Conservation (phyloP, 2,329 filamentous ascomycete genomes). For the Rutstroemia sp. region DNA sequence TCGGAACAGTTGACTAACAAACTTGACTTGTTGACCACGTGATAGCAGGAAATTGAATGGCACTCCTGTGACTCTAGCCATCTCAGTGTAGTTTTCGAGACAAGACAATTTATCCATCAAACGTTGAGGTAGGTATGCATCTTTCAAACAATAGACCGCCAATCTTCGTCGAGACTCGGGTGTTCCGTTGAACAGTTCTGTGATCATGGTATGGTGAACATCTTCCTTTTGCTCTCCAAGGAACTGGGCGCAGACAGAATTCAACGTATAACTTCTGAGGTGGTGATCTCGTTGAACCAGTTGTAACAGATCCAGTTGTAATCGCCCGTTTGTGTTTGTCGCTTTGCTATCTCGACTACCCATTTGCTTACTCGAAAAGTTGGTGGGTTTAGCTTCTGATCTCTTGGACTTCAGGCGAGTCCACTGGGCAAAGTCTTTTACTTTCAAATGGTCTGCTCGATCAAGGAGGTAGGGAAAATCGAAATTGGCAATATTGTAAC, state of each 20-base stretch:
- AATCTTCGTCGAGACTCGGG: constrained; percentile 84
- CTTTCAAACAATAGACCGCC: constrained; percentile 94
- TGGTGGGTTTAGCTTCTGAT: constrained; percentile 70
- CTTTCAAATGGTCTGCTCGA: constrained; percentile 77
- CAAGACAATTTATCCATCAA: constrained; percentile 97
- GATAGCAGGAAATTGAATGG: constrained; percentile 92
- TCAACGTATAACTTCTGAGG: constrained; percentile 90
- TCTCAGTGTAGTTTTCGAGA: constrained; percentile 98
- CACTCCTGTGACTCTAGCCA: constrained; percentile 98
- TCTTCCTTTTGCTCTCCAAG: constrained; percentile 97
- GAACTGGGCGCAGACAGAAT: constrained; percentile 93
- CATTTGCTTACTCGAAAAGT: constrained; percentile 97
- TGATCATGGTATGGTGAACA: constrained; percentile 99
- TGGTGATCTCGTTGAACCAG: constrained; percentile 92
- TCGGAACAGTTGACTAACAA: constrained; percentile 93
- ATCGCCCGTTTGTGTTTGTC: constrained; percentile 88
- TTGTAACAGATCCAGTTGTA: constrained; percentile 92
- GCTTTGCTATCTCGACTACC: constrained; percentile 90
- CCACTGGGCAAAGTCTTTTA: constrained; percentile 77
- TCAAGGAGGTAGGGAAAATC: constrained; percentile 96
- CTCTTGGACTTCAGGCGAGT: constrained; percentile 65
- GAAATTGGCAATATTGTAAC: constrained; percentile 98
- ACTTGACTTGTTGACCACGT: constrained; percentile 93
- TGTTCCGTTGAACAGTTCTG: constrained; percentile 93
- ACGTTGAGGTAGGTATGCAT: constrained; percentile 89